Evolutionary conservation across 768 basidiomycete species (phyloP), one percentile per base, ranked within the genome.

Genomic region (Xerocomus potaroensis): DNA sequence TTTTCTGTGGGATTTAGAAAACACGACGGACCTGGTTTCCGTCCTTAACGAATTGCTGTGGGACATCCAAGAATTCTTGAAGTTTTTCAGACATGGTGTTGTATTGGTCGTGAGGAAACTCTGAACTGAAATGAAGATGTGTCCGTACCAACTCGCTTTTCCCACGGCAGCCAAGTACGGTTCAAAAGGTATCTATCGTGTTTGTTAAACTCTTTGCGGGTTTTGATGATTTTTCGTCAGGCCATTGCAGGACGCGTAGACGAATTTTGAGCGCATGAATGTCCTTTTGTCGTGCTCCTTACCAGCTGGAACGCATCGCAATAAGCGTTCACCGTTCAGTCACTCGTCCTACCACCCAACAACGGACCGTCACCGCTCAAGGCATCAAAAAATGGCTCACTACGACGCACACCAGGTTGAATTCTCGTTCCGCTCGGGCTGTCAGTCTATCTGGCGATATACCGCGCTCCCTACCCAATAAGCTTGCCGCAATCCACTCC

Each of bases 1-100:
- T 27, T 31, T 34, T 10, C 8, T 1, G 6, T 10, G 1, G 19
- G 21, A 26, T 0, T 5, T 8, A 3, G 12, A 38, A 7, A 26
- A 10, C 10, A 41, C 4, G 27, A 69, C 79, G 48, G 33, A 91
- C 95, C 77, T 93, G 91, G 59, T 87, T 89, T 47, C 95, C 95
- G 58, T 99, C 96, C 59, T 80, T 87, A 57, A 93, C 58, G 69
- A 97, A 97, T 59, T 92, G 81, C 67, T 92, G 88, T 29, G 93
- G 92, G 45, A 94, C 77, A 45, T 96, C 93, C 51, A 87, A 69
- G 72, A 97, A 84, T 63, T 97, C 95, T 62, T 80, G 84, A 48
- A 95, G 63, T 74, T 88, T 87, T 64, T 95, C 93, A 51, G 91
- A 88, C 89, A 93, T 95, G 70, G 54, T 72, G 68, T 46, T 54